Evolutionary conservation across 139 green algal species (phyloP).

Genomic region (Closterium sp.): DNA sequence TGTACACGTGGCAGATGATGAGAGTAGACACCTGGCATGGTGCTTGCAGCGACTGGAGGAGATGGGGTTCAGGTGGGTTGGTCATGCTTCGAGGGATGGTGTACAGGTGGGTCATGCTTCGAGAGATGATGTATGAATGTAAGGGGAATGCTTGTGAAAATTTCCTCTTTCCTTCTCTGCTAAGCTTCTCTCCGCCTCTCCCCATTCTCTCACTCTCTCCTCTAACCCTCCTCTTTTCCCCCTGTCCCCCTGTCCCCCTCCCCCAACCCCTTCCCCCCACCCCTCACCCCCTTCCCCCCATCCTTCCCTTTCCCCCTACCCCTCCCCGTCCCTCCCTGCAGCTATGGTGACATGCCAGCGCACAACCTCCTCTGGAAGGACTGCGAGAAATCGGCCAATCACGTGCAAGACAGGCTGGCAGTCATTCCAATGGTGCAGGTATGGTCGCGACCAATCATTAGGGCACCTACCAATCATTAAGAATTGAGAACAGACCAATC

Average conservation of each 20-base stretch:
- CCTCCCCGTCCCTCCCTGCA: not conserved
- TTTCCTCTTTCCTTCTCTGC: too few relatives aligned
- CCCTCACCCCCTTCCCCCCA: not conserved
- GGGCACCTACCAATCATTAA: too few relatives aligned
- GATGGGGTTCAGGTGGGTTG: slow-evolving; percentile 41
- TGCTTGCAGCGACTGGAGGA: slow-evolving; percentile 54
- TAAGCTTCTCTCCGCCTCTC: too few relatives aligned
- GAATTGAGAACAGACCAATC: too few relatives aligned
- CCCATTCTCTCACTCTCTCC: not conserved
- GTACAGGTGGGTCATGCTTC: not conserved
- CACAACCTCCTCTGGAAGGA: slow-evolving; percentile 57
- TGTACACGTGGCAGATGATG: slow-evolving; percentile 57
- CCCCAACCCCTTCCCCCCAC: not conserved
- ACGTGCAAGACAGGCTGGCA: slow-evolving; percentile 42
- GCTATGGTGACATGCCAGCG: slow-evolving; percentile 56
- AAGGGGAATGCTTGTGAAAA: too few relatives aligned
- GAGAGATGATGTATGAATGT: too few relatives aligned
- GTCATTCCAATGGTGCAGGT: slow-evolving; percentile 59
- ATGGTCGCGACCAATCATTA: too few relatives aligned
- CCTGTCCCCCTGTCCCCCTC: too few relatives aligned
- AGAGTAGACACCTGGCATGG: slow-evolving; percentile 56
- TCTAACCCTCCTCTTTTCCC: not conserved
- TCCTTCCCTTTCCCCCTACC: not conserved
- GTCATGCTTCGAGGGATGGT: not conserved
- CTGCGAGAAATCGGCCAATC: slow-evolving; percentile 7